Evolutionary conservation across 176 grass and related monocot species (phyloP).

Genomic region (Ensete ventricosum): DNA sequence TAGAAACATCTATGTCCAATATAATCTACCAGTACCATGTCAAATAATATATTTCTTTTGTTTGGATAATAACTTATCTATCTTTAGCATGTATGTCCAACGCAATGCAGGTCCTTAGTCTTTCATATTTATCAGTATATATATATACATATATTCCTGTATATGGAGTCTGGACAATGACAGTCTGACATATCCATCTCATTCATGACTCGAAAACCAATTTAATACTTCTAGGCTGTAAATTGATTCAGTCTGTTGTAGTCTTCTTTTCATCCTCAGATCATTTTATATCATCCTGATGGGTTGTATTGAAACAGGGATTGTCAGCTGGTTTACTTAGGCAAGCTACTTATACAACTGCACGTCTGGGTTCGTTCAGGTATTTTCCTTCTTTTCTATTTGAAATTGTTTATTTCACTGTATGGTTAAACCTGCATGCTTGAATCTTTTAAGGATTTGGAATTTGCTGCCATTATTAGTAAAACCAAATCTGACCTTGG

Average conservation of each 20-base stretch:
- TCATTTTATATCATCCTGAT: background rate
- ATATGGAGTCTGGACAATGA: no score
- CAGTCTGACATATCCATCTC: no score
- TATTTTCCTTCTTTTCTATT: slow-evolving; percentile 17
- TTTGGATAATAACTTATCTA: no score
- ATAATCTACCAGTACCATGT: no score
- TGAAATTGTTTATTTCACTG: slow-evolving; percentile 1
- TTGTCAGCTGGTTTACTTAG: slow-evolving; percentile 85
- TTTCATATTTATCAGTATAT: no score
- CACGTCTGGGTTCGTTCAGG: slow-evolving; percentile 91
- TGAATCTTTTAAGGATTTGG: background rate
- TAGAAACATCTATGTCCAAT: no score
- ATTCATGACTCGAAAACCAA: no score
- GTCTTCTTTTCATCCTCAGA: background rate
- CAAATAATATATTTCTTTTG: no score
- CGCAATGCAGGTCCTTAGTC: no score
- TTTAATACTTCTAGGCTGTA: background rate
- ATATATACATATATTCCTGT: no score
- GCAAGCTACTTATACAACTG: slow-evolving; percentile 90
- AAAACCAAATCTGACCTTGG: background rate
- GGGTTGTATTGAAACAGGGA: slow-evolving; percentile 43
- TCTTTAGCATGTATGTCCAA: no score
- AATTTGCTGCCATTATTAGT: background rate
- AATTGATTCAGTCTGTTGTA: background rate
- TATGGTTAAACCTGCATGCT: background rate